Percentiles rank a stretch among this genome's conserved stretches.
Conservation (phyloP, 306 rosid genomes). For the Lathyrus tuberosus region DNA sequence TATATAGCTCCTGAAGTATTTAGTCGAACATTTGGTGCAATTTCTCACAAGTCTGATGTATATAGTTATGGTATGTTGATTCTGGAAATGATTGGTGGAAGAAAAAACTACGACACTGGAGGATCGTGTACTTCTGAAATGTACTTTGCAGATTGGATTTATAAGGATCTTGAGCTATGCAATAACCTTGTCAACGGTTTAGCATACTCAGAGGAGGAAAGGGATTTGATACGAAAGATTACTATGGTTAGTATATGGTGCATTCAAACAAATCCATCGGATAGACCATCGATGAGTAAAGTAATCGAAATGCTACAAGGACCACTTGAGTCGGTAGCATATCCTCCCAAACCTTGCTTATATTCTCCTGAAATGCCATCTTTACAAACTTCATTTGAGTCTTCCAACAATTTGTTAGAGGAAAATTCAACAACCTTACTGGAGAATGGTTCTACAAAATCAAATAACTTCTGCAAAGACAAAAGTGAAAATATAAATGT, state of each 20-base stretch:
- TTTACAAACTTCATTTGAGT: background rate
- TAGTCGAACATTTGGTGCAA: background rate
- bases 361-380: conserved; percentile 29
- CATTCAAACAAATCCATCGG: background rate
- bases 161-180: background rate
- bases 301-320: background rate
- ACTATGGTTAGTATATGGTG: background rate
- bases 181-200: background rate
- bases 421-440: background rate
- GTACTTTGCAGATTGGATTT: conserved; percentile 34
- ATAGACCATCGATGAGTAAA: background rate
- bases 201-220: background rate
- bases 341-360: conserved; percentile 38
- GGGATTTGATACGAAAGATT: background rate
- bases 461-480: no score
- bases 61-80: conserved; percentile 4
- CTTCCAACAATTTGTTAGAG: background rate
- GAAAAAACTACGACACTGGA: background rate
- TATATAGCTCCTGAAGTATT: background rate
- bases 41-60: background rate
- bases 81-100: background rate
- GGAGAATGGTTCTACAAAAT: no score
- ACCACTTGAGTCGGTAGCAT: background rate
- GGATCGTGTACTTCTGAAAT: conserved; percentile 27
- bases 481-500: no score